These are phyloP conservation scores for Chenopodium berlandieri DNA, from an alignment of 148 eudicot genomes.

Conservation along the genomic window DNA sequence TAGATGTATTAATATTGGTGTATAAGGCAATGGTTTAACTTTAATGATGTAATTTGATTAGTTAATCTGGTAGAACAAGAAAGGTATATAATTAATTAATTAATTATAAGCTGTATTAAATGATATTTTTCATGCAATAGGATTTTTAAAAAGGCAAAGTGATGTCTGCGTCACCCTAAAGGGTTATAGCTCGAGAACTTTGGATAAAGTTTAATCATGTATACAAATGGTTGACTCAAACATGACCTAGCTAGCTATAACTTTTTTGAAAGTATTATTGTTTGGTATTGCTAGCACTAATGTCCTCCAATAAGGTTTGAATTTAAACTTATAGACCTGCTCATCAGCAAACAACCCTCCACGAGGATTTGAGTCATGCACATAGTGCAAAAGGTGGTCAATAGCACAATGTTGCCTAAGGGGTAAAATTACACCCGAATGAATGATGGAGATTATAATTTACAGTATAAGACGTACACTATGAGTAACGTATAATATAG, in stretches of 20 bases:
- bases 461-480: too few relatives aligned
- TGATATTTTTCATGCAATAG: slow-evolving; percentile 8
- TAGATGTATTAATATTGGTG: neutral
- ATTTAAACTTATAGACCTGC: too few relatives aligned
- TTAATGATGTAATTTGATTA: neutral
- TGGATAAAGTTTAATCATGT: slow-evolving; percentile 4
- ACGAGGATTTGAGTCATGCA: too few relatives aligned
- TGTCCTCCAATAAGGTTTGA: neutral
- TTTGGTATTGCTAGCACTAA: neutral
- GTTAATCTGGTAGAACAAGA: slow-evolving; percentile 5
- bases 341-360: too few relatives aligned
- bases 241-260: neutral
- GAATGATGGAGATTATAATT: too few relatives aligned
- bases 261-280: neutral
- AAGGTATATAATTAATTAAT: neutral
- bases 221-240: neutral
- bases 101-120: slow-evolving; percentile 9
- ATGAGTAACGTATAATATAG: too few relatives aligned
- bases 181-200: neutral
- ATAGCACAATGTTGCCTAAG: too few relatives aligned
- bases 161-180: slow-evolving; percentile 9
- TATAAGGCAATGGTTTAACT: neutral
- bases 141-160: slow-evolving; percentile 6
- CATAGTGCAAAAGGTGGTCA: too few relatives aligned
- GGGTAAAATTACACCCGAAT: too few relatives aligned